A percentile compares a stretch with the other conserved stretches of the same genome.
Conservation (phyloP, 1,284 basidiomycete species). For the Ustilago loliicola region DNA sequence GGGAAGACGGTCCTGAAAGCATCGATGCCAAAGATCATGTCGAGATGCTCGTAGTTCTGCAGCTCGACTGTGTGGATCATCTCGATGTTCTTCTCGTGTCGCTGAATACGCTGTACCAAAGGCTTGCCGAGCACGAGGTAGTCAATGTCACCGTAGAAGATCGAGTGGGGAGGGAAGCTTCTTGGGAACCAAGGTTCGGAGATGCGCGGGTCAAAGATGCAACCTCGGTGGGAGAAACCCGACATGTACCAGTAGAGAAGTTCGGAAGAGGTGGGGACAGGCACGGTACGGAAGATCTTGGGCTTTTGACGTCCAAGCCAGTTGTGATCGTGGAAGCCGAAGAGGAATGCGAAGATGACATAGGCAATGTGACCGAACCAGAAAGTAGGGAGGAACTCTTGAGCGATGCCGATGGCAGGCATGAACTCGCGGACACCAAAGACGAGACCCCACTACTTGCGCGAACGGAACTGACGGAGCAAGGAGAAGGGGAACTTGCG, state of each 20-base stretch:
- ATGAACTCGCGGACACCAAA: conserved; percentile 68
- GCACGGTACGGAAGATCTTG: conserved; percentile 68
- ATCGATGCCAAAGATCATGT: conserved; percentile 68
- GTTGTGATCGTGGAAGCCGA: conserved; percentile 69
- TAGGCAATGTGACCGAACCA: conserved; percentile 68
- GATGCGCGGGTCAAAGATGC: conserved; percentile 68
- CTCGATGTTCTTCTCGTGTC: conserved; percentile 65
- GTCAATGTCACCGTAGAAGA: conserved; percentile 68
- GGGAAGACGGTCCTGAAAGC: conserved; percentile 66
- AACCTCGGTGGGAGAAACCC: conserved; percentile 66
- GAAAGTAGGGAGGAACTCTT: conserved; percentile 62
- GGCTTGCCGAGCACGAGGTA: conserved; percentile 68
- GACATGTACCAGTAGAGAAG: conserved; percentile 70
- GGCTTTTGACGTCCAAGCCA: conserved; percentile 68
- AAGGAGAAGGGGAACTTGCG: conserved; percentile 67
- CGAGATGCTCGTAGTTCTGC: conserved; percentile 68
- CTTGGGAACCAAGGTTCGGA: conserved; percentile 66
- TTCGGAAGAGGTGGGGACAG: conserved; percentile 65
- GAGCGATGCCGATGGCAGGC: conserved; percentile 63
- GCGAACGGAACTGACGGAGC: conserved; percentile 63
- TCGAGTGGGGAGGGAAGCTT: conserved; percentile 66
- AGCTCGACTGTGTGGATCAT: conserved; percentile 69
- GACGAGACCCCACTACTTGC: conserved; percentile 66
- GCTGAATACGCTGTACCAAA: conserved; percentile 61
- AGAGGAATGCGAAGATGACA: conserved; percentile 67